Evolutionary conservation across 768 basidiomycete genomes (phyloP).

Genomic region (Dictyophora rubrovolvata): DNA sequence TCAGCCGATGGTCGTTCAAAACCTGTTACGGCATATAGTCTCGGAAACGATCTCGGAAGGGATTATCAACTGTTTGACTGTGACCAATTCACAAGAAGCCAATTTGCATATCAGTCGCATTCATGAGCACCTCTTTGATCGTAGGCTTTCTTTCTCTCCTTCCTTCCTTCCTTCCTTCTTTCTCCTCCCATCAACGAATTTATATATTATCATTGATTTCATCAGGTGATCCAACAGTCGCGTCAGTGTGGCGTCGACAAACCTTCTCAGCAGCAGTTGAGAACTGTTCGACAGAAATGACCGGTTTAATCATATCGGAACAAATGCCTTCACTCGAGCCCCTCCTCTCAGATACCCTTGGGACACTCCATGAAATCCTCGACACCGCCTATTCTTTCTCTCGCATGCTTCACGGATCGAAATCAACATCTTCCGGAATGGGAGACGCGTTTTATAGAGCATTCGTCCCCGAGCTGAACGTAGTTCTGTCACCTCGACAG

Average conservation of each 20-base stretch:
- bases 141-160: constrained; percentile 36
- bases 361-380: constrained; percentile 47
- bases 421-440: constrained; percentile 36
- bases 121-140: constrained; percentile 79
- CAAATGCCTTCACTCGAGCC: constrained; percentile 57
- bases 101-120: constrained; percentile 78
- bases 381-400: constrained; percentile 71
- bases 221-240: constrained; percentile 78
- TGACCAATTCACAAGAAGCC: constrained; percentile 77
- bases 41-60: constrained; percentile 62
- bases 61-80: constrained; percentile 75
- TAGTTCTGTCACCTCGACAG: constrained; percentile 61
- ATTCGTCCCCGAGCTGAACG: constrained; percentile 77
- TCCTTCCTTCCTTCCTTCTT: not conserved
- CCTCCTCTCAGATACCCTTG: constrained; percentile 36
- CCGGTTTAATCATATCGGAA: constrained; percentile 54
- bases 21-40: constrained; percentile 70
- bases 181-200: not conserved
- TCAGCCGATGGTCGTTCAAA: constrained; percentile 65
- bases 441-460: constrained; percentile 74
- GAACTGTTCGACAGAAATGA: constrained; percentile 61
- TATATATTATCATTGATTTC: not conserved
- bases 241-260: constrained; percentile 81
- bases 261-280: constrained; percentile 85
- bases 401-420: constrained; percentile 75